A percentile compares a stretch with the other conserved stretches of the same genome.
phyloP scores from a whole-genome alignment of 148 eudicot genomes.

The Hydrangea macrophylla region DNA sequence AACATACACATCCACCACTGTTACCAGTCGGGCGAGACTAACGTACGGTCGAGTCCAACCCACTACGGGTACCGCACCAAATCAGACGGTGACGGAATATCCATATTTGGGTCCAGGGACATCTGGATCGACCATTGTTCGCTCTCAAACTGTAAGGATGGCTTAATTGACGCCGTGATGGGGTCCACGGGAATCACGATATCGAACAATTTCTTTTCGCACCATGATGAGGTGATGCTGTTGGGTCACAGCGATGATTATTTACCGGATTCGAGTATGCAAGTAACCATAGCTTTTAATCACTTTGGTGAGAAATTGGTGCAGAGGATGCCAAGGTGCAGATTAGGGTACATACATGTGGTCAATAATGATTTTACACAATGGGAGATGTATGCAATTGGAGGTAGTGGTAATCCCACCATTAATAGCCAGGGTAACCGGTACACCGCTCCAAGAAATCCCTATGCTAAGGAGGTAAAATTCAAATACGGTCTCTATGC shows the following conservation, averaged over 20 bases:
- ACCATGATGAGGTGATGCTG: slow-evolving; percentile 86
- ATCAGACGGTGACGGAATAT: slow-evolving; percentile 89
- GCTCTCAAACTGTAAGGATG: slow-evolving; percentile 76
- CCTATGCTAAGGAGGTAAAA: slow-evolving; percentile 79
- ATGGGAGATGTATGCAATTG: slow-evolving; percentile 99
- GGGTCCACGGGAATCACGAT: slow-evolving; percentile 85
- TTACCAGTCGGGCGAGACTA: slow-evolving; percentile 64
- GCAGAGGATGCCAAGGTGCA: slow-evolving; percentile 96
- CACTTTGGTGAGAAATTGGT: slow-evolving; percentile 75
- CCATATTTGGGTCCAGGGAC: slow-evolving; percentile 72
- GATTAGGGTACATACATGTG: slow-evolving; percentile 89
- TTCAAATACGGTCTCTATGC: too few relatives aligned
- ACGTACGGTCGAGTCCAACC: slow-evolving; percentile 76
- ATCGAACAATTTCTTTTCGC: slow-evolving; percentile 77
- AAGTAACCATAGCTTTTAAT: slow-evolving; percentile 83
- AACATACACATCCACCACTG: slow-evolving; percentile 84
- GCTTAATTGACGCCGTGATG: slow-evolving; percentile 77
- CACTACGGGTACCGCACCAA: slow-evolving; percentile 59
- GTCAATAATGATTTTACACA: slow-evolving; percentile 83
- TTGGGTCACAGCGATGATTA: slow-evolving; percentile 76
- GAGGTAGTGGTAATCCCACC: slow-evolving; percentile 93
- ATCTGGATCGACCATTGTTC: slow-evolving; percentile 91
- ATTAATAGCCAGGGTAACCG: slow-evolving; percentile 98
- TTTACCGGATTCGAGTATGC: slow-evolving; percentile 81
- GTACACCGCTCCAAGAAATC: slow-evolving; percentile 75